Evolutionary conservation across 2,329 filamentous ascomycete species (phyloP).

Genomic region (Cucurbitaria berberidis): DNA sequence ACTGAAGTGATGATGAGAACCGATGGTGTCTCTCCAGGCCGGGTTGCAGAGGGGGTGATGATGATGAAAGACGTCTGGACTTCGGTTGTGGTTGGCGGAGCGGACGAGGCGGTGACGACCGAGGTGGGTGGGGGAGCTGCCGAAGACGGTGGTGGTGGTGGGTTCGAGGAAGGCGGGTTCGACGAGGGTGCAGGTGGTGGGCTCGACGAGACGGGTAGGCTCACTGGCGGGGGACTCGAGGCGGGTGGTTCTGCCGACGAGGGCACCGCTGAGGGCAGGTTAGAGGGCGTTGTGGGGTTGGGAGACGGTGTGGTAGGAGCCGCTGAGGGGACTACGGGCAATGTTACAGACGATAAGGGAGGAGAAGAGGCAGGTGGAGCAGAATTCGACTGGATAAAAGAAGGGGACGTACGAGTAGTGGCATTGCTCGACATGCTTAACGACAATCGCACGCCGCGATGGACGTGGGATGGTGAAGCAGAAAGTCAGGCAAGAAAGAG

Average conservation of each 20-base stretch:
- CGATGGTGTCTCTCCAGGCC: conserved; percentile 24
- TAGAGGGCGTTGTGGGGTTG: conserved; percentile 11
- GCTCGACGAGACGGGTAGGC: conserved; percentile 13
- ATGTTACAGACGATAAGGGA: conserved; percentile 27
- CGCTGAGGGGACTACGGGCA: conserved; percentile 27
- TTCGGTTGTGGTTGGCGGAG: conserved; percentile 24
- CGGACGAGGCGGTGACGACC: conserved; percentile 32
- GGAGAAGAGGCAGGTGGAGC: conserved; percentile 16
- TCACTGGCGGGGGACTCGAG: conserved; percentile 15
- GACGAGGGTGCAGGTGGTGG: conserved; percentile 57
- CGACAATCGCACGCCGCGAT: conserved; percentile 19
- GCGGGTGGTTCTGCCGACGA: conserved; percentile 5
- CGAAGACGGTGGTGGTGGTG: conserved; percentile 12
- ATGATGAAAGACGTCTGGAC: conserved; percentile 27
- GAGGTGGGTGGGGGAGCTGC: conserved; percentile 19
- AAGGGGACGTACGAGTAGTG: conserved; percentile 44
- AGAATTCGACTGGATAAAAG: conserved; percentile 18
- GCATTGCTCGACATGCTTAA: conserved; percentile 37
- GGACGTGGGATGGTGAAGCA: not conserved
- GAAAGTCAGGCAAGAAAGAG: conserved; percentile 15
- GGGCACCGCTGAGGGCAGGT: conserved; percentile 4
- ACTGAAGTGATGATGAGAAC: conserved; percentile 24
- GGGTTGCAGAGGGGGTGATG: conserved; percentile 28
- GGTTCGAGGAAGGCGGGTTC: conserved; percentile 14
- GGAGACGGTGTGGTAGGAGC: conserved; percentile 19